Base-by-base conservation (phyloP, 805 yeast genomes). In the Myxozyma neglecta region DNA sequence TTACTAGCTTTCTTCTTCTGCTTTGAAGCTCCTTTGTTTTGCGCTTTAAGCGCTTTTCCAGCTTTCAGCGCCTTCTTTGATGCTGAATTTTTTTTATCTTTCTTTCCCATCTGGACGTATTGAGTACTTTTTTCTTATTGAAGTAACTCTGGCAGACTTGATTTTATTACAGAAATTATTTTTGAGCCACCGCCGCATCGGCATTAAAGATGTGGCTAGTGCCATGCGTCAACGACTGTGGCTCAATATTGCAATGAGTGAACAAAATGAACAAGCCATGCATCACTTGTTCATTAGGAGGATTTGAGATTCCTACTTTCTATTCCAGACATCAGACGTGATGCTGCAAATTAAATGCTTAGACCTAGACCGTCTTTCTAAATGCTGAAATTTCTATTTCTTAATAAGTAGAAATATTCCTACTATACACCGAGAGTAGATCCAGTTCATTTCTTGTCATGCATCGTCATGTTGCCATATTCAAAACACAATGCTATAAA, bases 11-110 rank as follows among this genome's bases (percentile, higher is more conserved):
- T 78, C 73, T 90, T 90, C 75, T 91, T 89, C 69, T 81, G 79
- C 75, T 90, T 92, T 7, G 73, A 69, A 48, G 86, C 94, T 8
- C 94, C 86, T 72, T 94, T 93, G 56, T 84, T 77, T 55, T 79
- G 81, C 56, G 84, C 87, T 74, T 93, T 93, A 75, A 86, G 85
- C 64, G 83, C 84, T 77, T 93, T 93, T 66, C 83, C 90, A 42
- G 93, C 96, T 35, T 87, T 79, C 52, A 96, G 84, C 24, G 94
- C 96, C 81, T 90, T 91, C 75, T 90, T 90, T 69, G 96, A 90
- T 52, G 89, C 58, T 69, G 96, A 90, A 54, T 89, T 47, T 74
- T 90, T 91, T 68, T 89, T 86, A 74, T 90, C 89, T 73, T 84
- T 89, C 77, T 92, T 93, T 14, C 93, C 97, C 97, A 92, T 92